Percentiles rank a stretch among this genome's conserved stretches.
Evolutionary conservation across 768 basidiomycete species (phyloP).

Genomic region (Amanita jacksonii): DNA sequence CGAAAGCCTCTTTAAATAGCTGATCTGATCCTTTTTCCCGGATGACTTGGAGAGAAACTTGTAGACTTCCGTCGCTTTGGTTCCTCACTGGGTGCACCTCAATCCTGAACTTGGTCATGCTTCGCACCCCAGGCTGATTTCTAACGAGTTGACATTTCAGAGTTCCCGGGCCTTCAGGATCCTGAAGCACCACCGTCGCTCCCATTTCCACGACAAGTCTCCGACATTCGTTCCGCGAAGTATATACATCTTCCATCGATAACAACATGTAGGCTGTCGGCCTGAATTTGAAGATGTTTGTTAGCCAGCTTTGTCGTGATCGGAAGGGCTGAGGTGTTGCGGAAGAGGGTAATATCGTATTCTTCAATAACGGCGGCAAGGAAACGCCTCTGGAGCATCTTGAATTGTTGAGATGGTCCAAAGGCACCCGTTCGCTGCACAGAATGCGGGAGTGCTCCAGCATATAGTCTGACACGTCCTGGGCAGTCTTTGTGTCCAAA

Average conservation of each 20-base stretch:
- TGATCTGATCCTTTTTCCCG: slow-evolving; percentile 86
- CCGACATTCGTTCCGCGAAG: slow-evolving; percentile 66
- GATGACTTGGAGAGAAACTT: slow-evolving; percentile 53
- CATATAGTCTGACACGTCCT: no score
- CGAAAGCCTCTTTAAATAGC: slow-evolving; percentile 68
- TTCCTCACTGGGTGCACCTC: slow-evolving; percentile 49
- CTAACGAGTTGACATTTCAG: slow-evolving; percentile 71
- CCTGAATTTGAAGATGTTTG: slow-evolving; percentile 81
- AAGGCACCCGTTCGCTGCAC: no score
- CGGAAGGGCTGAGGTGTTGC: slow-evolving; percentile 26
- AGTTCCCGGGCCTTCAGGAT: slow-evolving; percentile 51
- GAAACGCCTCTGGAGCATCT: slow-evolving; percentile 14
- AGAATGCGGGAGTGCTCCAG: no score
- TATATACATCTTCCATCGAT: slow-evolving; percentile 49
- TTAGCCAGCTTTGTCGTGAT: slow-evolving; percentile 74
- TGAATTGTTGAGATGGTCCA: no score
- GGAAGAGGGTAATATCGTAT: slow-evolving; percentile 20
- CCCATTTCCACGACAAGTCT: slow-evolving; percentile 64
- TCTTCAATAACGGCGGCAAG: slow-evolving; percentile 39
- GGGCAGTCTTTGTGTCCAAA: no score
- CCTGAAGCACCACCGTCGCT: slow-evolving; percentile 55
- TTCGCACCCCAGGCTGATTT: slow-evolving; percentile 41
- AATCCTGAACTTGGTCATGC: slow-evolving; percentile 60
- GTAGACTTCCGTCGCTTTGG: slow-evolving; percentile 29
- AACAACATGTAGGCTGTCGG: slow-evolving; percentile 48